A percentile compares a stretch with the other conserved stretches of the same genome.
These are phyloP conservation scores for Kondoa malvinella DNA, from an alignment of 768 basidiomycete genomes.

Conservation along the genomic window DNA sequence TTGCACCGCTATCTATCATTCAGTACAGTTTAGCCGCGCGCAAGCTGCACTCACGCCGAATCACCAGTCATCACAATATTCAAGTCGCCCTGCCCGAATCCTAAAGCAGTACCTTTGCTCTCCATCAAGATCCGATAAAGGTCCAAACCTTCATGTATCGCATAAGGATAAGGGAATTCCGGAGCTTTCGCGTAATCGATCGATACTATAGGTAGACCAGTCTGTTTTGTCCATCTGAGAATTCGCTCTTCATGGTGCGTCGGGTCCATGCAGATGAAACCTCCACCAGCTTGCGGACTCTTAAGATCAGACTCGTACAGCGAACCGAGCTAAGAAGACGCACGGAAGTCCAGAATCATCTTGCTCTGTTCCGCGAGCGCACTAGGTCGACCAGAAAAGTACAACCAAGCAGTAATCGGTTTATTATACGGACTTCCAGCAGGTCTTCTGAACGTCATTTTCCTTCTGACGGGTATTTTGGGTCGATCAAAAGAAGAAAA, in stretches of 20 bases:
- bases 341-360: constrained; percentile 3
- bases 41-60: constrained; percentile 61
- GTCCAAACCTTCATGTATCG: constrained; percentile 88
- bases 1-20: constrained; percentile 53
- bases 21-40: constrained; percentile 16
- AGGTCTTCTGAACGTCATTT: constrained; percentile 69
- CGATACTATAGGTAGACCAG: constrained; percentile 60
- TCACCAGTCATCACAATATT: constrained; percentile 73
- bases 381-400: not conserved
- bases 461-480: constrained; percentile 46
- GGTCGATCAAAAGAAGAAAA: constrained; percentile 44
- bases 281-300: constrained; percentile 86
- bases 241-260: constrained; percentile 92
- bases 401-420: not conserved
- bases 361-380: not conserved
- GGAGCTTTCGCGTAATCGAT: constrained; percentile 94
- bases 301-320: constrained; percentile 44
- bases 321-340: not conserved
- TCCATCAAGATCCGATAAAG: constrained; percentile 63
- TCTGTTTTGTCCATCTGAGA: constrained; percentile 62
- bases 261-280: constrained; percentile 89
- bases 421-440: constrained; percentile 45
- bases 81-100: constrained; percentile 56
- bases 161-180: constrained; percentile 89
- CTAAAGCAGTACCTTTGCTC: constrained; percentile 60